A percentile compares a stretch with the other conserved stretches of the same genome.
phyloP scores from a whole-genome alignment of 2,329 filamentous ascomycete genomes.

The Drechslera avenae region DNA sequence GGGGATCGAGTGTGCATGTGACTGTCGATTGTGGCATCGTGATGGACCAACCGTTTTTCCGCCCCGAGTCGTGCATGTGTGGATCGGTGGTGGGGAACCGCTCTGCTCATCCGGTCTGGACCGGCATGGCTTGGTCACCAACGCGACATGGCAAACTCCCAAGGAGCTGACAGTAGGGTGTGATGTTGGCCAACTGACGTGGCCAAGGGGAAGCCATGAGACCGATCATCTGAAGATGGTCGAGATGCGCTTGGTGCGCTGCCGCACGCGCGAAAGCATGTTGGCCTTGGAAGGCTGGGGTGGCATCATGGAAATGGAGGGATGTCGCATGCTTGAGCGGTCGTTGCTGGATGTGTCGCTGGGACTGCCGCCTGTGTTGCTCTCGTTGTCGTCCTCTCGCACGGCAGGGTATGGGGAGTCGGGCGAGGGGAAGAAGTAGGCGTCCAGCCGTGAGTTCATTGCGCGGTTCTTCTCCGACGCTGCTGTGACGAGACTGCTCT shows the following conservation, averaged over 20 bases:
- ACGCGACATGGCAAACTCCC: constrained; percentile 16
- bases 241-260: constrained; percentile 45
- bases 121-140: constrained; percentile 20
- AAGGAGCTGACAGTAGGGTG: constrained; percentile 22
- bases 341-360: constrained; percentile 46
- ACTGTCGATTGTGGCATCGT: constrained; percentile 10
- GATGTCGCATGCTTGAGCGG: constrained; percentile 35
- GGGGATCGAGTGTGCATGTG: constrained; percentile 6
- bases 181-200: constrained; percentile 23
- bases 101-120: constrained; percentile 24
- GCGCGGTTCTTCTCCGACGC: constrained; percentile 49
- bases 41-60: constrained; percentile 2
- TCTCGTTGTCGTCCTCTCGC: constrained; percentile 41
- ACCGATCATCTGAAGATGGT: constrained; percentile 44
- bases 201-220: constrained; percentile 8
- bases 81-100: constrained; percentile 13
- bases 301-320: constrained; percentile 38
- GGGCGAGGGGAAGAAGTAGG: constrained; percentile 43
- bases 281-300: constrained; percentile 36
- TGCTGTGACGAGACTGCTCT: constrained; percentile 41
- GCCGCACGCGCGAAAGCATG: constrained; percentile 43
- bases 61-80: constrained; percentile 21
- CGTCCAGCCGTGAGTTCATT: constrained; percentile 48
- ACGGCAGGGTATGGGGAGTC: constrained; percentile 34
- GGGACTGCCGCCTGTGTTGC: constrained; percentile 31